Evolutionary conservation across 352 stramenopile genomes (phyloP).

Genomic region (Globisporangium acanthophoron): DNA sequence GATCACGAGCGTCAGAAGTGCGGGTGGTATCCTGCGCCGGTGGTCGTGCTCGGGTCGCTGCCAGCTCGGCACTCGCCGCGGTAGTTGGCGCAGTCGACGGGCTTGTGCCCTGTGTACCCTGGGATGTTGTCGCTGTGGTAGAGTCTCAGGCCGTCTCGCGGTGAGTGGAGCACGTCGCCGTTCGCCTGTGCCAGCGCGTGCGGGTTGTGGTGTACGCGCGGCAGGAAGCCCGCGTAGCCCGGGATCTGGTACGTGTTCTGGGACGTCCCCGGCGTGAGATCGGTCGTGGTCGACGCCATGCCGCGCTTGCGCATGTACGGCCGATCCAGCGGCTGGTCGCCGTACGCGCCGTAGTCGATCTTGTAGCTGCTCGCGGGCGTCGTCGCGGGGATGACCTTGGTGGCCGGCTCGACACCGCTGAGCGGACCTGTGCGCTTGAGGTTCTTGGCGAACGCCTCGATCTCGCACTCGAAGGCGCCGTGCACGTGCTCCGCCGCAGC

Average conservation of each 20-base stretch:
- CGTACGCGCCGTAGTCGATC: slow-evolving; percentile 68
- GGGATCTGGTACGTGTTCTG: slow-evolving; percentile 79
- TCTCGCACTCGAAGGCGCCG: slow-evolving; percentile 31
- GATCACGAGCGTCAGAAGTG: slow-evolving; percentile 31
- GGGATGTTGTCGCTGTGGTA: slow-evolving; percentile 81
- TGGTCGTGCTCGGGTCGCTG: slow-evolving; percentile 52
- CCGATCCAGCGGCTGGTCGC: slow-evolving; percentile 45
- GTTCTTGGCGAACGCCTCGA: slow-evolving; percentile 16
- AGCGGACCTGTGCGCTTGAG: slow-evolving; percentile 14
- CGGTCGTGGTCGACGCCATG: slow-evolving; percentile 75
- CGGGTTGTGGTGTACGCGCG: slow-evolving; percentile 47
- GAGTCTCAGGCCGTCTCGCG: slow-evolving; percentile 47
- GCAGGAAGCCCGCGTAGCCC: slow-evolving; percentile 72
- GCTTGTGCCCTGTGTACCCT: slow-evolving; percentile 79
- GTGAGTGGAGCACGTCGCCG: slow-evolving; percentile 27
- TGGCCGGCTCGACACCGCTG: slow-evolving; percentile 9
- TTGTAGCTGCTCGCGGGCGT: slow-evolving; percentile 68
- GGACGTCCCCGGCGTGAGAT: slow-evolving; percentile 62
- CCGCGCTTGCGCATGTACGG: slow-evolving; percentile 70
- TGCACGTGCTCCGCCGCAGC: slow-evolving; percentile 34
- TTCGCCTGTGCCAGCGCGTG: slow-evolving; percentile 53
- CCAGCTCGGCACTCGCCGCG: slow-evolving; percentile 63
- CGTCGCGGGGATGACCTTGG: slow-evolving; percentile 45
- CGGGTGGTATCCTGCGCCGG: slow-evolving; percentile 48
- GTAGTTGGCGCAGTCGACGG: slow-evolving; percentile 73